Conservation (phyloP, 2,329 filamentous ascomycete genomes). For the Exophiala viscosa region DNA sequence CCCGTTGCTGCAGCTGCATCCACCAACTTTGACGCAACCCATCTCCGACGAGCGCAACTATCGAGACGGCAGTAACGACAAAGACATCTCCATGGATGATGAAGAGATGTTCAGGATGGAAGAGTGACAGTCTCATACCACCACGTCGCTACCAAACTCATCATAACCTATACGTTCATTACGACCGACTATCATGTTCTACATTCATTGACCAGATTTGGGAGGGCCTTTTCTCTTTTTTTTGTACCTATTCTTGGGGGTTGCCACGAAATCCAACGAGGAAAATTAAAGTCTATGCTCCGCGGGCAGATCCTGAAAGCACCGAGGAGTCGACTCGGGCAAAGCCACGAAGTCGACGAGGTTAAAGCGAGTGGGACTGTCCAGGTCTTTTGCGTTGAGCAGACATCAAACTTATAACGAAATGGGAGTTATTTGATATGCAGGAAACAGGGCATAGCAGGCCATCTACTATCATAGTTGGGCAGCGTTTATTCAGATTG, state of each 20-base stretch:
- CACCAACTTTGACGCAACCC: slow-evolving; percentile 44
- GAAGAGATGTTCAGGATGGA: slow-evolving; percentile 99
- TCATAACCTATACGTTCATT: slow-evolving; percentile 2
- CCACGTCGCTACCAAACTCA: not conserved
- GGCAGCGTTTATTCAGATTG: not conserved
- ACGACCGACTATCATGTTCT: slow-evolving; percentile 6
- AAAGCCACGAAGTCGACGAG: slow-evolving; percentile 24
- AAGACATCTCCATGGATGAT: slow-evolving; percentile 63
- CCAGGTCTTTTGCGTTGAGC: slow-evolving; percentile 28
- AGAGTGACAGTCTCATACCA: slow-evolving; percentile 56
- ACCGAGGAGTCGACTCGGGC: slow-evolving; percentile 20
- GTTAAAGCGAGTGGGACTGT: slow-evolving; percentile 31
- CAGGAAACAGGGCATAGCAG: not conserved
- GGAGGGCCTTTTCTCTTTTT: not conserved
- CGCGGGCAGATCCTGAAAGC: slow-evolving; percentile 18
- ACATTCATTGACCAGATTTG: slow-evolving; percentile 13
- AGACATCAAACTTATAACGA: slow-evolving; percentile 23
- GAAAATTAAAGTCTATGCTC: slow-evolving; percentile 13
- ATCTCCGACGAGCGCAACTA: slow-evolving; percentile 57
- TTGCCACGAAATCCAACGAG: slow-evolving; percentile 1
- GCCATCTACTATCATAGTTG: not conserved
- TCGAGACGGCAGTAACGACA: slow-evolving; percentile 64
- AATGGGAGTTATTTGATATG: slow-evolving; percentile 11
- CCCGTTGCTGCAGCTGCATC: slow-evolving; percentile 42
- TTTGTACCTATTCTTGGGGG: slow-evolving; percentile 16